Percentiles rank a stretch among this genome's conserved stretches.
phyloP scores from a whole-genome alignment of 345 rosid species.

The Durio zibethinus region DNA sequence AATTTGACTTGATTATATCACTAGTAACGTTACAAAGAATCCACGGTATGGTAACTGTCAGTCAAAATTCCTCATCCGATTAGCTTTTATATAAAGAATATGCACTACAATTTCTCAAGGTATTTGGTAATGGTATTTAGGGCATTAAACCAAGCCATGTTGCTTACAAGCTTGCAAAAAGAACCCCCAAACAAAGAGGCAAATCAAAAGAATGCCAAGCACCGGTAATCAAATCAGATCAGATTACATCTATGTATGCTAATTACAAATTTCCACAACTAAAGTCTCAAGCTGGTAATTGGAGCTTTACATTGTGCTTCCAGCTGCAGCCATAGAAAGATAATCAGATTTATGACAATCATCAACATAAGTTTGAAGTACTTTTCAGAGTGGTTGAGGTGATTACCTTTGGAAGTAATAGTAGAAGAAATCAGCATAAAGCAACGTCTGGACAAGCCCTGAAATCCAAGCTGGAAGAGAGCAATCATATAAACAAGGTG shows the following conservation, averaged over 20 bases:
- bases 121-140: neutral
- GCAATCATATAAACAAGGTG: neutral
- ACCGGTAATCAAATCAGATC: neutral
- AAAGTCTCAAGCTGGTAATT: slow-evolving; percentile 65
- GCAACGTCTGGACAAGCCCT: slow-evolving; percentile 67
- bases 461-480: slow-evolving; percentile 64
- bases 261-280: neutral
- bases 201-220: neutral
- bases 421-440: slow-evolving; percentile 80
- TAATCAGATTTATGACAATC: neutral
- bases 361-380: neutral
- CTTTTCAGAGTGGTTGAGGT: neutral
- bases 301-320: slow-evolving; percentile 80
- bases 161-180: neutral
- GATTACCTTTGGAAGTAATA: slow-evolving; percentile 68
- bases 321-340: slow-evolving; percentile 45
- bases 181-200: neutral
- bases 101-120: neutral
- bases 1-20: no score
- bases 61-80: neutral
- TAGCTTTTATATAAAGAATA: neutral
- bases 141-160: neutral
- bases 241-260: neutral
- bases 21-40: neutral
- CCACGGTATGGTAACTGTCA: neutral